Evolutionary conservation across 2,329 filamentous ascomycete genomes (phyloP).

Genomic region (Cladosporium phlei): DNA sequence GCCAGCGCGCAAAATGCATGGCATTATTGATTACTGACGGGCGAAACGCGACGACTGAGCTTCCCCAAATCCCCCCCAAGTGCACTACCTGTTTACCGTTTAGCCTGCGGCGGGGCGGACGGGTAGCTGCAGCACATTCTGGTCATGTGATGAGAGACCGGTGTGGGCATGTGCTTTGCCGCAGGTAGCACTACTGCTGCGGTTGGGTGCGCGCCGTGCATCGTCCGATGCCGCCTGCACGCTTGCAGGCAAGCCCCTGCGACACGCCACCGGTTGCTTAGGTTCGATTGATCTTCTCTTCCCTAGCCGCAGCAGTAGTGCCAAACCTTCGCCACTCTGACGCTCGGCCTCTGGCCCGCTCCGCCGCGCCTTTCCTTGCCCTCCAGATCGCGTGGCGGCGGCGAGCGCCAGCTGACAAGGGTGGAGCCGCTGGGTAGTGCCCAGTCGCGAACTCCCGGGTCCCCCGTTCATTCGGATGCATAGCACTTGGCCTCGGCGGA

Average conservation of each 20-base stretch:
- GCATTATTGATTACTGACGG: not conserved
- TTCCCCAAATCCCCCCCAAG: not conserved
- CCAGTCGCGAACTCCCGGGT: too few species aligned
- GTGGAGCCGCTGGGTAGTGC: not conserved
- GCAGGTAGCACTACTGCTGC: not conserved
- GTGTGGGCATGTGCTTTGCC: conserved; percentile 1
- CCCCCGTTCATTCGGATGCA: too few species aligned
- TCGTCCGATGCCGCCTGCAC: conserved; percentile 11
- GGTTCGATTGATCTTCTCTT: too few species aligned
- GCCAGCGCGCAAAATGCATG: conserved; percentile 2
- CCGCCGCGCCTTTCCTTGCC: conserved; percentile 9
- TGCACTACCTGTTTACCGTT: conserved; percentile 8
- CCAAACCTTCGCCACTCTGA: conserved; percentile 6
- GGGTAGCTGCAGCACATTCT: conserved; percentile 9
- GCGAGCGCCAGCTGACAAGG: too few species aligned
- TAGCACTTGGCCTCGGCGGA: too few species aligned
- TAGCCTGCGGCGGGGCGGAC: conserved; percentile 4
- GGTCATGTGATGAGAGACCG: conserved; percentile 12
- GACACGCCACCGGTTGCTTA: not conserved
- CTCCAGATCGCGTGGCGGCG: conserved; percentile 6
- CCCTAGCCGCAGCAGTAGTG: too few species aligned
- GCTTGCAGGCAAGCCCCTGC: conserved; percentile 6
- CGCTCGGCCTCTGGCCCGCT: conserved; percentile 6
- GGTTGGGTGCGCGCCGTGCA: not conserved
- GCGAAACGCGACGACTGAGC: conserved; percentile 6